Conservation (phyloP, 23 red algal genomes). For the Pyropia yezoensis region DNA sequence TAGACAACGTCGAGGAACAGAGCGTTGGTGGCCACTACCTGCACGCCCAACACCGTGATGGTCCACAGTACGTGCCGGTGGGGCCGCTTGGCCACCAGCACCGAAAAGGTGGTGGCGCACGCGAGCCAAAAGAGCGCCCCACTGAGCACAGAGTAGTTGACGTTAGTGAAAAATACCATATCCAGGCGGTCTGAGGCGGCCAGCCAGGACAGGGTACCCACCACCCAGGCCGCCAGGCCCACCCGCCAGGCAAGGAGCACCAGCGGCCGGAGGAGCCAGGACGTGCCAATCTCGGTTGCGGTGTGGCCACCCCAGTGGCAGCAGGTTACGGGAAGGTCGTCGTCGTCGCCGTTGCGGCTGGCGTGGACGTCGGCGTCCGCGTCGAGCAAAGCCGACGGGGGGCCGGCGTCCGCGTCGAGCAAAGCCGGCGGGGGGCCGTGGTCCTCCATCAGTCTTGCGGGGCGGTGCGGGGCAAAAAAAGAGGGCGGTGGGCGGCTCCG, state of each 20-base stretch:
- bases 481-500: too few species aligned
- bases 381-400: too few species aligned
- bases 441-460: too few species aligned
- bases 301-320: slow-evolving; percentile 18
- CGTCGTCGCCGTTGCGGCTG: too few species aligned
- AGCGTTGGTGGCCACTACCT: slow-evolving; percentile 29
- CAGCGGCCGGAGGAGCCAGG: slow-evolving; percentile 21
- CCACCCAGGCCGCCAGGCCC: slow-evolving; percentile 21
- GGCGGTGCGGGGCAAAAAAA: too few species aligned
- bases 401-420: too few species aligned
- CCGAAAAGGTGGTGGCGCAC: slow-evolving; percentile 5
- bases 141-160: slow-evolving; percentile 21
- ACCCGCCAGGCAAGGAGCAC: slow-evolving; percentile 32
- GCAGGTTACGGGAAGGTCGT: too few species aligned
- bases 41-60: slow-evolving; percentile 2
- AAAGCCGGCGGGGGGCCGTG: too few species aligned
- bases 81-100: not conserved
- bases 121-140: slow-evolving; percentile 8
- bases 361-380: too few species aligned
- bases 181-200: not conserved
- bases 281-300: slow-evolving; percentile 31
- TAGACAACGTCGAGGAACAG: slow-evolving; percentile 43
- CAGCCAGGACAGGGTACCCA: slow-evolving; percentile 15
- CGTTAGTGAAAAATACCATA: slow-evolving; percentile 14
- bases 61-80: not conserved